Percentiles rank a stretch among this genome's conserved stretches.
These are phyloP conservation scores for Kalmusia sp. DNA, from an alignment of 2,329 filamentous ascomycete species.

Conservation along the genomic window DNA sequence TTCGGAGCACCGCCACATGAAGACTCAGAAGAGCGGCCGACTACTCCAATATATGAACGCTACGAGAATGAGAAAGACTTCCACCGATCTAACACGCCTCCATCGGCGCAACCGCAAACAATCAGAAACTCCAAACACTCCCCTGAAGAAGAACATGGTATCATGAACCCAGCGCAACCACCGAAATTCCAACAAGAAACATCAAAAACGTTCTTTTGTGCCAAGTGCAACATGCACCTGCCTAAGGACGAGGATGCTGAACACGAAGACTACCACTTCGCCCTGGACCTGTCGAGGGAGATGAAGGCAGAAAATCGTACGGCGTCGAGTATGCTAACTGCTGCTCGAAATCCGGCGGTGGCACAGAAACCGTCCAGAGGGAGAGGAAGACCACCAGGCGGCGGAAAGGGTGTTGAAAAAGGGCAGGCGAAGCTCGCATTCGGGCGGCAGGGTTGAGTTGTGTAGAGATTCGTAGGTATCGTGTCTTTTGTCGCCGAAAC, in stretches of 20 bases:
- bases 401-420: conserved; percentile 44
- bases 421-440: conserved; percentile 56
- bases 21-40: conserved; percentile 20
- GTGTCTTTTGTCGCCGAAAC: conserved; percentile 14
- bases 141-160: neutral
- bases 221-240: conserved; percentile 70
- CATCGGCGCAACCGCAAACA: conserved; percentile 39
- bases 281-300: conserved; percentile 79
- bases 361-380: conserved; percentile 32
- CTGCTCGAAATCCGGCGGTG: conserved; percentile 13
- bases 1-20: conserved; percentile 14
- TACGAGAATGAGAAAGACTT: conserved; percentile 16
- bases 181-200: conserved; percentile 27
- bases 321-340: conserved; percentile 4
- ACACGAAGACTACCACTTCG: conserved; percentile 95
- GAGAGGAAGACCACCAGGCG: conserved; percentile 47
- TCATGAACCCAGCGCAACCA: conserved; percentile 1
- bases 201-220: conserved; percentile 60
- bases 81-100: conserved; percentile 30
- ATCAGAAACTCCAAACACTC: conserved; percentile 8
- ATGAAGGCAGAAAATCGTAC: conserved; percentile 42
- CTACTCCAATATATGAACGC: conserved; percentile 17
- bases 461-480: neutral
- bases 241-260: conserved; percentile 68
- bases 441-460: conserved; percentile 29